These are phyloP conservation scores for Lactarius hatsudake DNA, from an alignment of 768 basidiomycete genomes.

Conservation along the genomic window DNA sequence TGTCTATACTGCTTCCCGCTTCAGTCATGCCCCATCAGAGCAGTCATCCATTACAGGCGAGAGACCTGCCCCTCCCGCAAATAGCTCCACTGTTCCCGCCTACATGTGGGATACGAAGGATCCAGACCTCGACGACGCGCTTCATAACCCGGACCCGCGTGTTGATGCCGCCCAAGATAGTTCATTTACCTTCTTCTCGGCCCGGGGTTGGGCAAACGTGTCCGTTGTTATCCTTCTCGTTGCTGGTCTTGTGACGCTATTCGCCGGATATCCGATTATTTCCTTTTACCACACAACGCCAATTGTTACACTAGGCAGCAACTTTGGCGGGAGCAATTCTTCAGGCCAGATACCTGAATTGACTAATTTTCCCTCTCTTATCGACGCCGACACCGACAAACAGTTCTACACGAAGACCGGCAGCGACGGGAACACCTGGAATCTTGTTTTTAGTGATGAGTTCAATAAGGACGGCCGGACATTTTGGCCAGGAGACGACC, in stretches of 20 bases:
- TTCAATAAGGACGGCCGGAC: constrained; percentile 71
- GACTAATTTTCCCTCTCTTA: constrained; percentile 59
- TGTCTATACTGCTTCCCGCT: constrained; percentile 50
- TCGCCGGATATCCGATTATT: constrained; percentile 87
- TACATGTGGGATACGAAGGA: constrained; percentile 77
- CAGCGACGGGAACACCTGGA: constrained; percentile 72
- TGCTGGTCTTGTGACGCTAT: constrained; percentile 68
- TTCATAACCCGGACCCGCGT: constrained; percentile 86
- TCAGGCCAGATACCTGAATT: constrained; percentile 85
- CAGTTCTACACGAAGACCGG: constrained; percentile 56
- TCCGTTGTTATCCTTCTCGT: constrained; percentile 68
- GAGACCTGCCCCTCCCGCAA: constrained; percentile 42
- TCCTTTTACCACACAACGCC: constrained; percentile 42
- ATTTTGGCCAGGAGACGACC: constrained; percentile 80
- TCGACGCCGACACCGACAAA: constrained; percentile 76
- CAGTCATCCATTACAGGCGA: constrained; percentile 41
- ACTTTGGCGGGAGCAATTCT: constrained; percentile 86
- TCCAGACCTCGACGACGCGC: constrained; percentile 83
- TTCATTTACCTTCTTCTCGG: constrained; percentile 71
- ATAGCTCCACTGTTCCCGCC: constrained; percentile 61
- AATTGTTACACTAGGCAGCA: constrained; percentile 49
- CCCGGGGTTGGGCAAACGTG: constrained; percentile 82
- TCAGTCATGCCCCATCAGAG: constrained; percentile 55
- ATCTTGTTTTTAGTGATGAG: constrained; percentile 87
- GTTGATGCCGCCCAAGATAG: constrained; percentile 58